Percentiles rank a stretch among this genome's conserved stretches.
Evolutionary conservation across 306 rosid genomes (phyloP).

Genomic region (Astragalus membranaceus): DNA sequence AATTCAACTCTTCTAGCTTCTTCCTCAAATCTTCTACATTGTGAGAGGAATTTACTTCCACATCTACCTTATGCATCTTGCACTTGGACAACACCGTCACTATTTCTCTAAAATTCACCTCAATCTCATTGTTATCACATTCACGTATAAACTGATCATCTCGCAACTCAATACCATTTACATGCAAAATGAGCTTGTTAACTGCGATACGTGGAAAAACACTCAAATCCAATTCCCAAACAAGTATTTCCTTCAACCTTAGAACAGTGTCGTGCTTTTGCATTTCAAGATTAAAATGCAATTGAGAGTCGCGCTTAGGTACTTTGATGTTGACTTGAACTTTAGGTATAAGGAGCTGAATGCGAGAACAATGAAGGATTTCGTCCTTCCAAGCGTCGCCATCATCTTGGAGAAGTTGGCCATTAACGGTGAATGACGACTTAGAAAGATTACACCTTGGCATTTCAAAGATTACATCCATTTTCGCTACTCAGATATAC

Average conservation of each 20-base stretch:
- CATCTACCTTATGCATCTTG: slow-evolving; percentile 34
- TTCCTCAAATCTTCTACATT: slow-evolving; percentile 64
- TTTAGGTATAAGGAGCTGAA: slow-evolving; percentile 32
- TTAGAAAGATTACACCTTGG: slow-evolving; percentile 38
- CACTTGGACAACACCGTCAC: slow-evolving; percentile 34
- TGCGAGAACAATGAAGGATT: slow-evolving; percentile 46
- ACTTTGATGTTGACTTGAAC: slow-evolving; percentile 32
- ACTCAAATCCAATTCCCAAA: slow-evolving; percentile 16
- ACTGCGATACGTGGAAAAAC: not conserved
- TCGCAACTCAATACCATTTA: slow-evolving; percentile 23
- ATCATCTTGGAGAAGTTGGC: slow-evolving; percentile 51
- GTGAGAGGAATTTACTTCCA: slow-evolving; percentile 48
- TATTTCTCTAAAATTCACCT: slow-evolving; percentile 20
- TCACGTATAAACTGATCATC: slow-evolving; percentile 34
- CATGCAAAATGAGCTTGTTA: slow-evolving; percentile 21
- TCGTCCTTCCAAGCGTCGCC: slow-evolving; percentile 33
- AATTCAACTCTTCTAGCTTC: slow-evolving; percentile 49
- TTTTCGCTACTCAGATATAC: too few species aligned
- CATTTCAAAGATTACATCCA: slow-evolving; percentile 60
- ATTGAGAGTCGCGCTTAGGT: slow-evolving; percentile 21
- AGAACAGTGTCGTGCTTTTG: slow-evolving; percentile 39
- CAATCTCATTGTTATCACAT: slow-evolving; percentile 36
- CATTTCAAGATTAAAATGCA: slow-evolving; percentile 19
- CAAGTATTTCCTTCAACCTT: slow-evolving; percentile 31
- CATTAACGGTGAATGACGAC: slow-evolving; percentile 51